A percentile compares a stretch with the other conserved stretches of the same genome.
Conservation (phyloP, 305 asterid genomes). For the Fraxinus ornus region DNA sequence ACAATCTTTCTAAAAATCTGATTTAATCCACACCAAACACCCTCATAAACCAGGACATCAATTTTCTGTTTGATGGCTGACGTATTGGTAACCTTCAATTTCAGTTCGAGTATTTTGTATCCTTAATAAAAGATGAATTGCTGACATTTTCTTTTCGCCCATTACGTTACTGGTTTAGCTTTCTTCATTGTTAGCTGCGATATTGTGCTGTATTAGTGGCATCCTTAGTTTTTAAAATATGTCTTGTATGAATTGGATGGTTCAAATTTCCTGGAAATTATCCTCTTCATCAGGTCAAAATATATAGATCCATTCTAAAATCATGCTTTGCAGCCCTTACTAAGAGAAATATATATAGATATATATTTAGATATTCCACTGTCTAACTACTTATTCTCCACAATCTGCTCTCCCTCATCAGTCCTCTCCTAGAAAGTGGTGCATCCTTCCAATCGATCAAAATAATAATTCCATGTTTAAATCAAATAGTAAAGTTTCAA, state of each 20-base stretch:
- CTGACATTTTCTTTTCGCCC: background rate
- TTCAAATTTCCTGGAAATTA: background rate
- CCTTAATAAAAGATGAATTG: background rate
- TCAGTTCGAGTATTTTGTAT: background rate
- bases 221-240: background rate
- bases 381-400: background rate
- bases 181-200: background rate
- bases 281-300: background rate
- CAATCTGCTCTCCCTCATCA: background rate
- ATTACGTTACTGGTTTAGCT: background rate
- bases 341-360: background rate
- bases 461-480: background rate
- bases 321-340: background rate
- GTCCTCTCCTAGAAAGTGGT: background rate
- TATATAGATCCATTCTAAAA: background rate
- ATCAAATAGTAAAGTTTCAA: background rate
- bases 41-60: background rate
- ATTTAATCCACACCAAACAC: no score
- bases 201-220: background rate
- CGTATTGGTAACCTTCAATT: background rate
- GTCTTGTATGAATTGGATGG: background rate
- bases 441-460: background rate
- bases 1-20: no score
- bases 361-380: background rate
- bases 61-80: background rate